phyloP scores from a whole-genome alignment of 495 filamentous ascomycete species.

The Beverwykella pulmonaria region DNA sequence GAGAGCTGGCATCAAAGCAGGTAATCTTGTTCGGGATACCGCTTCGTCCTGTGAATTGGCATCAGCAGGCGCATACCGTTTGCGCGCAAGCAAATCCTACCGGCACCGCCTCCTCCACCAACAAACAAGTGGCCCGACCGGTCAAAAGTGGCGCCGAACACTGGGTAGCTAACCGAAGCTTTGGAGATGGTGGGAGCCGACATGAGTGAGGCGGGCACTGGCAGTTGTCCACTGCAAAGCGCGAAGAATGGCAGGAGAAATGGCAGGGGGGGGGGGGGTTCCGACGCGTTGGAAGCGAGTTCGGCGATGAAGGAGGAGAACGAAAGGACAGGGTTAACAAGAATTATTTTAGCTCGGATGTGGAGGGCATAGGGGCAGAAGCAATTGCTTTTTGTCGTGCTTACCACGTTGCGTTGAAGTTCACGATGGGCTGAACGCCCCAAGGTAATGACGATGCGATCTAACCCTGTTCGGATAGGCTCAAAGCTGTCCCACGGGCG shows the following conservation, averaged over 20 bases:
- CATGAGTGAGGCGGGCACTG: background rate
- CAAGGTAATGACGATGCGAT: conserved; percentile 1
- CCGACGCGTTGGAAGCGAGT: background rate
- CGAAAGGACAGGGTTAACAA: background rate
- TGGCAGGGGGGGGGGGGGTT: too few species aligned
- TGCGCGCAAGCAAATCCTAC: background rate
- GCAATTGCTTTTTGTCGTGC: background rate
- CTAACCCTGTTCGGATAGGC: background rate
- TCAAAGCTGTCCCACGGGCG: background rate
- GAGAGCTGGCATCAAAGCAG: conserved; percentile 67
- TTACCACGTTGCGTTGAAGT: background rate
- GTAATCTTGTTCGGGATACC: conserved; percentile 91
- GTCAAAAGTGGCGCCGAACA: background rate
- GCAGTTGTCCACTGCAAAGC: background rate
- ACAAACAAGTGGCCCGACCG: background rate
- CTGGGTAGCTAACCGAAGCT: conserved; percentile 1
- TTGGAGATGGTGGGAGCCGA: background rate
- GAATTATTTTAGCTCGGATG: background rate
- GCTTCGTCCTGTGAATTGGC: conserved; percentile 52
- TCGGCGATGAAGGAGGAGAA: background rate
- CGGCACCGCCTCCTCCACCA: background rate
- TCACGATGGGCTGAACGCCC: background rate
- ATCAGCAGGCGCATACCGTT: background rate
- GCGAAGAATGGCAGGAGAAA: background rate
- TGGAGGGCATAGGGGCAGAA: background rate